Conservation (phyloP, 2,329 filamentous ascomycete species). For the Aurifilum marmelostoma region DNA sequence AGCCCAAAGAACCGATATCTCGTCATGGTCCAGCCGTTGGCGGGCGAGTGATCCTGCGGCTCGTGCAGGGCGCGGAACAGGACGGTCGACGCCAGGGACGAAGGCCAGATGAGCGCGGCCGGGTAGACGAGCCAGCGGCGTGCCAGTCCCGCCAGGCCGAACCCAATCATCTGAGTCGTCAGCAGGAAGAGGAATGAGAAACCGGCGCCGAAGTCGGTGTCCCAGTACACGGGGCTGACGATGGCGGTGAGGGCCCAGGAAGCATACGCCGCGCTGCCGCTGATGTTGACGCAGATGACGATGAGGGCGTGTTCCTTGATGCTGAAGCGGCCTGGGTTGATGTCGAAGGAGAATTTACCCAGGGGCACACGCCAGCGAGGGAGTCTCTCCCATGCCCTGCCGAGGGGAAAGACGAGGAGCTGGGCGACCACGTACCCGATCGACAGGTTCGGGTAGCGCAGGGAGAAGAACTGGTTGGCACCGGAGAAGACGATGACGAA, state of each 20-base stretch:
- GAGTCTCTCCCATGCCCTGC: constrained; percentile 39
- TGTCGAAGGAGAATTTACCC: constrained; percentile 34
- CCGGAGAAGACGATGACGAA: constrained; percentile 41
- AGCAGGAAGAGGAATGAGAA: constrained; percentile 40
- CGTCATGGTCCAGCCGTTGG: constrained; percentile 41
- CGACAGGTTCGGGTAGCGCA: constrained; percentile 41
- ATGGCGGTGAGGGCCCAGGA: constrained; percentile 38
- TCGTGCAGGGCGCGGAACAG: constrained; percentile 41
- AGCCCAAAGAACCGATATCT: constrained; percentile 41
- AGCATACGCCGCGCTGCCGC: constrained; percentile 35
- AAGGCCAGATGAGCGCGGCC: constrained; percentile 41
- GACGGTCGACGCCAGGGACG: constrained; percentile 39
- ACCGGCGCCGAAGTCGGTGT: constrained; percentile 38
- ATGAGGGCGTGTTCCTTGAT: constrained; percentile 43
- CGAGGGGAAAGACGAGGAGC: constrained; percentile 40
- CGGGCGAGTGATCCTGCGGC: constrained; percentile 35
- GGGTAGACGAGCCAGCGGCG: constrained; percentile 42
- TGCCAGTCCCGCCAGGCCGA: constrained; percentile 41
- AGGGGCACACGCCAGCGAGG: constrained; percentile 36
- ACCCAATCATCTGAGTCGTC: constrained; percentile 39
- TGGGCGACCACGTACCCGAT: constrained; percentile 42
- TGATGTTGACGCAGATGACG: constrained; percentile 40
- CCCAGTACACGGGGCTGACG: constrained; percentile 40
- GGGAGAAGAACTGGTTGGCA: constrained; percentile 42
- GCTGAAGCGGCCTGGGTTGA: constrained; percentile 37